Percentiles rank a stretch among this genome's conserved stretches.
Conservation (phyloP, 116 monocot species). For the Phalaenopsis hybrid region DNA sequence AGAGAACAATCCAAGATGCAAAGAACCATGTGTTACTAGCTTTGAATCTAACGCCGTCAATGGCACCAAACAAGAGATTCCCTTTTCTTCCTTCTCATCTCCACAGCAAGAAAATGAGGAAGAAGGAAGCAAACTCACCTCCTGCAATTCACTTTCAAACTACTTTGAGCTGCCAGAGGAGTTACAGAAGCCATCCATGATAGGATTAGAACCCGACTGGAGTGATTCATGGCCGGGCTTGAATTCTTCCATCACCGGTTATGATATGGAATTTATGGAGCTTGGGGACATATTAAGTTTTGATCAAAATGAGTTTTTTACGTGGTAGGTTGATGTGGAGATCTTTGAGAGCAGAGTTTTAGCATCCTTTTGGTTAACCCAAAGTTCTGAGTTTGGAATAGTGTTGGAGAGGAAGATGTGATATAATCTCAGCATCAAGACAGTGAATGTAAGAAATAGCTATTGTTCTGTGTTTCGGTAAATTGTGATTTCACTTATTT, state of each 20-base stretch:
- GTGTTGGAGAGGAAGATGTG: neutral
- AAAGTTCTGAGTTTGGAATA: neutral
- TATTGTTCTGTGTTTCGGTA: neutral
- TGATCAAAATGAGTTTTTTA: neutral
- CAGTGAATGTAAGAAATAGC: neutral
- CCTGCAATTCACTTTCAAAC: neutral
- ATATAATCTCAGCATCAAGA: neutral
- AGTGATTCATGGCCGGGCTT: neutral
- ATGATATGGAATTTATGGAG: neutral
- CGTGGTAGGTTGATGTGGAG: neutral
- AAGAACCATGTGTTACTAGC: neutral
- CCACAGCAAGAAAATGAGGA: neutral
- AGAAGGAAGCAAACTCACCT: conserved; percentile 3
- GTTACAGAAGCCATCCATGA: neutral
- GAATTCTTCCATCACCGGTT: neutral
- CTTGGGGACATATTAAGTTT: neutral
- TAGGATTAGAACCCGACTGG: neutral
- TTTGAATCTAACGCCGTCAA: conserved; percentile 2
- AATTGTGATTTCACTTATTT: no score
- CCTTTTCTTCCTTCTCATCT: neutral
- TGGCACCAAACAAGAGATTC: neutral
- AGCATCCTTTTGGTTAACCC: neutral
- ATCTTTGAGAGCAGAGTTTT: neutral
- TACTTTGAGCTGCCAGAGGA: neutral
- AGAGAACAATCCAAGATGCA: neutral